These are phyloP conservation scores for Elongisporangium senticosum DNA, from an alignment of 352 stramenopile genomes.

Conservation along the genomic window DNA sequence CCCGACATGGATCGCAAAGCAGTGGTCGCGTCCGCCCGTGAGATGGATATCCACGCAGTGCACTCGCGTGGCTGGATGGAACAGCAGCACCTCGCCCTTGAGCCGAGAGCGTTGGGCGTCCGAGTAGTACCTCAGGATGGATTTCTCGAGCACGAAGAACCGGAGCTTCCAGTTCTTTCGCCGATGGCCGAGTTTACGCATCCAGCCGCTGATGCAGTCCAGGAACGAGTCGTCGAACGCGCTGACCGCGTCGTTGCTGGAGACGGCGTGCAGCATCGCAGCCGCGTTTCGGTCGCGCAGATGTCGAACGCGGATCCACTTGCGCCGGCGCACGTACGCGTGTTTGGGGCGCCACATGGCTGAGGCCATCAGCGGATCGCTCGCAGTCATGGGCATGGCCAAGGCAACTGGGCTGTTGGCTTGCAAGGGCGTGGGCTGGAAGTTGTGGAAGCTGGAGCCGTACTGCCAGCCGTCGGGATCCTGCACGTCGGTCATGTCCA, in stretches of 20 bases:
- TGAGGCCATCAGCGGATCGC: slow-evolving; percentile 12
- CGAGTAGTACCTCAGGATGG: slow-evolving; percentile 59
- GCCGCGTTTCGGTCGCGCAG: slow-evolving; percentile 7
- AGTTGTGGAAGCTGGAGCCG: slow-evolving; percentile 54
- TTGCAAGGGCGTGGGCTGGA: slow-evolving; percentile 11
- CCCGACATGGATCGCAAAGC: slow-evolving; percentile 59
- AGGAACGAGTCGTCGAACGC: slow-evolving; percentile 68
- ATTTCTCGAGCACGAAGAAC: slow-evolving; percentile 71
- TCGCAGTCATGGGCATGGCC: slow-evolving; percentile 1
- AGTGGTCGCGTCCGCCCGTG: slow-evolving; percentile 39
- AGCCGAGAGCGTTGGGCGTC: slow-evolving; percentile 45
- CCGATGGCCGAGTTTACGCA: slow-evolving; percentile 60
- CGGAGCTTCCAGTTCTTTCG: slow-evolving; percentile 77
- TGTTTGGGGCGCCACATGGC: slow-evolving; percentile 29
- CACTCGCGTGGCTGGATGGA: slow-evolving; percentile 57
- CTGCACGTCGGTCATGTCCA: slow-evolving; percentile 20
- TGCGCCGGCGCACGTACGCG: slow-evolving; percentile 45
- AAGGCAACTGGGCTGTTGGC: not conserved
- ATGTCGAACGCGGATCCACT: slow-evolving; percentile 60
- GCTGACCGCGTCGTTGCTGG: slow-evolving; percentile 10
- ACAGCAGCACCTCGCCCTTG: slow-evolving; percentile 73
- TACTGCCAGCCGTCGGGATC: slow-evolving; percentile 65
- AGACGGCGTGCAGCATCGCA: not conserved
- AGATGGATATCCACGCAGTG: slow-evolving; percentile 71
- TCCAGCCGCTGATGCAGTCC: slow-evolving; percentile 67